Evolutionary conservation across 805 yeast species (phyloP).

Genomic region (Candida vaughaniae): DNA sequence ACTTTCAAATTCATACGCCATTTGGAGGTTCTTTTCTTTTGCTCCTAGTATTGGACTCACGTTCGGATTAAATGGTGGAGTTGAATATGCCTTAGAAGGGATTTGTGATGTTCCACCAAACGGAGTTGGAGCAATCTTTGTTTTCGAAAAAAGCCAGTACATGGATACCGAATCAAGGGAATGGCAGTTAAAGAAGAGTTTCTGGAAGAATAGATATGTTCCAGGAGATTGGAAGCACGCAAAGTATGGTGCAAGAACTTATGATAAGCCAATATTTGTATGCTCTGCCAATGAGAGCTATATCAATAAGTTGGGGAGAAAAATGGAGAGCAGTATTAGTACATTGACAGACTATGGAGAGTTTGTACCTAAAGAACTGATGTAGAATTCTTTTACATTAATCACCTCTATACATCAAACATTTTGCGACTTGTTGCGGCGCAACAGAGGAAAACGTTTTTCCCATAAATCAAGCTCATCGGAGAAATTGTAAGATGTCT

Average conservation of each 20-base stretch:
- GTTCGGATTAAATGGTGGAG: background rate
- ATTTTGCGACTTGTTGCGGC: too few relatives aligned
- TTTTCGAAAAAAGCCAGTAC: conserved; percentile 7
- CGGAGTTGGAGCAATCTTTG: conserved; percentile 11
- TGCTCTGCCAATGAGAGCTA: conserved; percentile 4
- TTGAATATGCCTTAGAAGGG: conserved; percentile 7
- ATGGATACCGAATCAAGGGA: conserved; percentile 5
- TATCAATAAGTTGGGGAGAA: background rate
- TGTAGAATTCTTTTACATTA: too few relatives aligned
- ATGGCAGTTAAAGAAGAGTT: conserved; percentile 8
- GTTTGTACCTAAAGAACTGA: background rate
- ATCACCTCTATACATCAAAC: too few relatives aligned
- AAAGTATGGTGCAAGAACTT: conserved; percentile 4
- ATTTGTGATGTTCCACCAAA: conserved; percentile 13
- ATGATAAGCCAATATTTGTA: conserved; percentile 6
- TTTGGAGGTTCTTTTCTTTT: conserved; percentile 6
- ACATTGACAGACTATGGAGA: background rate
- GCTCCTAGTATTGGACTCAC: background rate
- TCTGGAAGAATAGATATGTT: conserved; percentile 5
- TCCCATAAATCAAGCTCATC: too few relatives aligned
- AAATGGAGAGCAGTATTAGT: too few relatives aligned
- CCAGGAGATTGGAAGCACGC: conserved; percentile 9
- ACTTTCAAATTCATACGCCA: conserved; percentile 2
- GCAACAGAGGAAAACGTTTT: conserved; percentile 7
- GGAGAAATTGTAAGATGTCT: too few relatives aligned